Evolutionary conservation across 352 stramenopile species (phyloP).

Genomic region (Pythium sp.): DNA sequence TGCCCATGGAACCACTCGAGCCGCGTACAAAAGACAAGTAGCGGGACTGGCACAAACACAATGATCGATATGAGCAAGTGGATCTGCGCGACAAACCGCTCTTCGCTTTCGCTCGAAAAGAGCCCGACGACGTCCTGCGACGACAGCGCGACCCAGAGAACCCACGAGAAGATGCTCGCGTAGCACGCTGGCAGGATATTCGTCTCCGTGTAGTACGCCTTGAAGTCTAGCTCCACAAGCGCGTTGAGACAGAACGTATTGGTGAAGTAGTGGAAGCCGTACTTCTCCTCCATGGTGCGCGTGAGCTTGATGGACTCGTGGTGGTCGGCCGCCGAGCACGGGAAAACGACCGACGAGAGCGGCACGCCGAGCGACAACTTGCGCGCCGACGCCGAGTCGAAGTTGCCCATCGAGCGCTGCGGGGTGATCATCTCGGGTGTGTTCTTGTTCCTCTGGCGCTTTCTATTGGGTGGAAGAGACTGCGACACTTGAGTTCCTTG

Average conservation of each 20-base stretch:
- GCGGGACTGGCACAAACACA: constrained; percentile 58
- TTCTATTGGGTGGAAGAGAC: not conserved
- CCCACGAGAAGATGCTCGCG: constrained; percentile 55
- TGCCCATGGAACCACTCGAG: constrained; percentile 47
- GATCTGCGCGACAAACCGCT: constrained; percentile 25
- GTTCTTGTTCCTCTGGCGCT: not conserved
- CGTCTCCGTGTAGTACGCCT: constrained; percentile 75
- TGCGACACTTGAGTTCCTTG: not conserved
- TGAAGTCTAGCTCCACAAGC: constrained; percentile 70
- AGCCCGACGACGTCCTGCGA: constrained; percentile 36
- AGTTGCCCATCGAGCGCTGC: constrained; percentile 4
- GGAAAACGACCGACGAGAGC: constrained; percentile 71
- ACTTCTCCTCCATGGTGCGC: constrained; percentile 69
- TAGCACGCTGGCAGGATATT: constrained; percentile 62
- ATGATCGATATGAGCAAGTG: constrained; percentile 47
- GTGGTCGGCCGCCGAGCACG: constrained; percentile 55
- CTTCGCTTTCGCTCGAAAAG: constrained; percentile 37
- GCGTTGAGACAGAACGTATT: constrained; percentile 63
- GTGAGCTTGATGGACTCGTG: constrained; percentile 70
- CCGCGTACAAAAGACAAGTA: constrained; percentile 53
- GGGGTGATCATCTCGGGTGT: constrained; percentile 1
- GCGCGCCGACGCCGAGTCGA: constrained; percentile 15
- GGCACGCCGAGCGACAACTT: constrained; percentile 64
- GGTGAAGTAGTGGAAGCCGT: constrained; percentile 81
- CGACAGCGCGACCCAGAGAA: constrained; percentile 50